These are phyloP conservation scores for Aspergillus felis DNA, from an alignment of 2,329 filamentous ascomycete species.

Conservation along the genomic window DNA sequence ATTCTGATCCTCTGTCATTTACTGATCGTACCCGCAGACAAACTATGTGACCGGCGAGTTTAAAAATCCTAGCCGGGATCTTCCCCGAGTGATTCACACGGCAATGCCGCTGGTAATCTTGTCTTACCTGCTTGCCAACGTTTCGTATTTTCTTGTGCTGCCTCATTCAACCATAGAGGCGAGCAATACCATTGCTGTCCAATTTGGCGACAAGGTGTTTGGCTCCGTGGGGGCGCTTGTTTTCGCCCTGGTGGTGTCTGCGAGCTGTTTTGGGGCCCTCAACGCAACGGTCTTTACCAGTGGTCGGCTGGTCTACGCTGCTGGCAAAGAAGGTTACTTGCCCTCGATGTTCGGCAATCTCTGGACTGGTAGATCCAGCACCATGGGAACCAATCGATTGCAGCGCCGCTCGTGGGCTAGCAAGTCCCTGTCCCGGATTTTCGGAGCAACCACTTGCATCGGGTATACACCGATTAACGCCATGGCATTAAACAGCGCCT, in stretches of 20 bases:
- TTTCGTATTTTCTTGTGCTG: slow-evolving; percentile 91
- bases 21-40: slow-evolving; percentile 54
- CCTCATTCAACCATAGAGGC: slow-evolving; percentile 75
- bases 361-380: slow-evolving; percentile 54
- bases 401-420: slow-evolving; percentile 52
- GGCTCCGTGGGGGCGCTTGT: slow-evolving; percentile 76
- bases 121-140: slow-evolving; percentile 84
- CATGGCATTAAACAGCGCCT: slow-evolving; percentile 70
- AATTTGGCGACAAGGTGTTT: slow-evolving; percentile 87
- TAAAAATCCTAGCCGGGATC: slow-evolving; percentile 81
- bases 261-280: slow-evolving; percentile 88
- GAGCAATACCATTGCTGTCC: slow-evolving; percentile 91
- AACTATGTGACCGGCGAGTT: slow-evolving; percentile 99
- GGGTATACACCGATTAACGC: slow-evolving; percentile 95
- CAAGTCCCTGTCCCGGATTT: slow-evolving; percentile 56
- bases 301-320: slow-evolving; percentile 86
- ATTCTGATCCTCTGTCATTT: neutral
- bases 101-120: slow-evolving; percentile 92
- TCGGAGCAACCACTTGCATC: slow-evolving; percentile 74
- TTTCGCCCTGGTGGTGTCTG: slow-evolving; percentile 82
- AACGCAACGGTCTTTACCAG: slow-evolving; percentile 94
- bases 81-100: slow-evolving; percentile 92
- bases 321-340: slow-evolving; percentile 92
- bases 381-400: slow-evolving; percentile 31
- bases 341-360: slow-evolving; percentile 79